Evolutionary conservation across 208 protist species (phyloP), one percentile per base, ranked within the genome.

Genomic region (Naegleria lovaniensis): DNA sequence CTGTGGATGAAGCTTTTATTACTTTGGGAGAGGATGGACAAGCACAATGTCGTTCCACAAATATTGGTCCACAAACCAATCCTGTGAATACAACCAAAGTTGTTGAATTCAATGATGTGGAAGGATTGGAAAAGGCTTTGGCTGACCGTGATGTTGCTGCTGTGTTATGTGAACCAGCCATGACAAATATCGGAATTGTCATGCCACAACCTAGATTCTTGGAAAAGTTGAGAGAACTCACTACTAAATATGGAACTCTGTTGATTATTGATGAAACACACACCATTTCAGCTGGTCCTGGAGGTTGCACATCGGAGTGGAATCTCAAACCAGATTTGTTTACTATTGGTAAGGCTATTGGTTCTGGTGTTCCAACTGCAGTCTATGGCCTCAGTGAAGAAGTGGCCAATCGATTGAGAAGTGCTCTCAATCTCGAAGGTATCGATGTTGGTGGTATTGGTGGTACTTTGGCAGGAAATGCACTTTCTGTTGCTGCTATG

Each of bases 261-360:
- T 91, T 93, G 58, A 55, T 89, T 83, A 93, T 94, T 55, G 93
- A 94, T 88, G 93, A 94, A 91, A 92, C 93, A 41, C 93, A 93
- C 91, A 94, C 93, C 6, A 92, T 92, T 67, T 94, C 93, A 90
- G 92, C 92, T 90, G 92, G 93, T 92, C 22, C 93, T 83, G 93
- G 93, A 89, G 90, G 93, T 76, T 92, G 91, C 38, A 91, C 92
- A 90, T 13, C 92, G 92, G 43, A 94, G 89, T 94, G 87, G 19
- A 92, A 92, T 79, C 86, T 94, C 15, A 93, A 90, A 33, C 93
- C 93, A 33, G 93, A 94, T 84, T 83, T 94, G 33, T 92, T 92
- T 83, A 93, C 92, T 39, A 91, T 94, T 76, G 93, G 93, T 87
- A 94, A 94, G 93, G 92, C 93, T 9, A 93, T 94, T 48, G 93